These are phyloP conservation scores for Auricularia sp. DNA, from an alignment of 768 basidiomycete genomes.

Conservation along the genomic window DNA sequence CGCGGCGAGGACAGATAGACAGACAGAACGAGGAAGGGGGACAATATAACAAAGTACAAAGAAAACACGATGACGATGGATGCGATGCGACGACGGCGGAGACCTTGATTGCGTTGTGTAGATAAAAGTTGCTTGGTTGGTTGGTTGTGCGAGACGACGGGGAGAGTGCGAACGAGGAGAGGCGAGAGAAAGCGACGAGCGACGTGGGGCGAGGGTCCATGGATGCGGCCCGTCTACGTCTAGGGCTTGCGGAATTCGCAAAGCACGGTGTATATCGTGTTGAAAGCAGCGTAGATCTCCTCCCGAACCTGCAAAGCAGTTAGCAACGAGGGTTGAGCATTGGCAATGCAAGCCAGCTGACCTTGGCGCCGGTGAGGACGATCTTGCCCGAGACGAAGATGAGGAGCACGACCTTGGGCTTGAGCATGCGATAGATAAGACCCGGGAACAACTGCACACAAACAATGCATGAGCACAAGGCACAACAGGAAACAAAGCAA, in stretches of 20 bases:
- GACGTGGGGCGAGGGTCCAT: not conserved
- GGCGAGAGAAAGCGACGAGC: too few species aligned
- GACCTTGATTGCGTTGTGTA: too few species aligned
- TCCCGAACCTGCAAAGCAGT: constrained; percentile 70
- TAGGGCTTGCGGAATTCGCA: constrained; percentile 85
- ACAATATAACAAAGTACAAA: too few species aligned
- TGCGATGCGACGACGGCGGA: too few species aligned
- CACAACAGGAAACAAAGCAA: not conserved
- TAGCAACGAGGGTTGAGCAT: constrained; percentile 38
- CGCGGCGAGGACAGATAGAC: too few species aligned
- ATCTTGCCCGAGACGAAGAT: constrained; percentile 99
- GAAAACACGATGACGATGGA: too few species aligned
- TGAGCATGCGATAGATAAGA: constrained; percentile 98
- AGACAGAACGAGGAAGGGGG: too few species aligned
- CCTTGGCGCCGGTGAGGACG: constrained; percentile 98
- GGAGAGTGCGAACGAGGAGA: too few species aligned
- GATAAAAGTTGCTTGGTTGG: too few species aligned
- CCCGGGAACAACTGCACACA: constrained; percentile 86
- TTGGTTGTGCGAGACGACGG: too few species aligned
- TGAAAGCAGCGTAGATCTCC: constrained; percentile 99
- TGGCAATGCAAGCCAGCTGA: constrained; percentile 40
- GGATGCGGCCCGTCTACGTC: not conserved
- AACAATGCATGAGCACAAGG: constrained; percentile 6
- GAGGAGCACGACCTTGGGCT: constrained; percentile 95
- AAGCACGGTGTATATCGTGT: constrained; percentile 96